Evolutionary conservation across 371 early-diverging fungal genomes (phyloP), one percentile per base, ranked within the genome.

Genomic region (Enterospora canceri): DNA sequence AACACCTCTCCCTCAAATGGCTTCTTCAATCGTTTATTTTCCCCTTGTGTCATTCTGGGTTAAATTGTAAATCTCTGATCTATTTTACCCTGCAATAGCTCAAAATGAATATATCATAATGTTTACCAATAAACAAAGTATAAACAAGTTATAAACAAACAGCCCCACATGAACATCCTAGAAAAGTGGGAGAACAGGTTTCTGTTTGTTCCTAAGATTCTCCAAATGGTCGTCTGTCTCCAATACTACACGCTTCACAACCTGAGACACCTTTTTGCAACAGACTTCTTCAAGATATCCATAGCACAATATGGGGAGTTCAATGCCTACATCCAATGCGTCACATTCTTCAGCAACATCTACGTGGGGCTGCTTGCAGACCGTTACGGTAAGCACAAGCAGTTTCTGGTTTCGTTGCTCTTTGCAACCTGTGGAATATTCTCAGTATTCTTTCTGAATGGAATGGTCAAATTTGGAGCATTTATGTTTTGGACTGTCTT

Each of bases 311-410:
- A 70, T 26, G 71, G 76, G 26, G 35, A 34, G 51, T 46, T 21
- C 0, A 53, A 62, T 3, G 77, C 73, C 18, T 0, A 67, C 15
- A 33, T 76, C 21, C 19, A 63, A 19, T 73, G 71, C 46, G 28
- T 68, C 8, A 75, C 77, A 0, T 82, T 82, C 58, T 78, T 82
- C 57, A 74, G 74, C 5, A 82, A 79, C 58, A 75, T 80, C 40
- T 56, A 62, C 1, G 55, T 80, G 33, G 82, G 77, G 26, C 64
- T 62, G 46, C 0, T 77, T 15, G 67, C 76, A 50, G 82, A 82
- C 62, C 71, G 69, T 60, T 70, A 72, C 23, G 65, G 72, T 24
- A 72, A 53, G 46, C 75, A 73, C 18, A 77, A 73, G 59, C 16
- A 47, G 2, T 51, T 75, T n/a, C 50, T 81, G 21, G 68, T 76